These are phyloP conservation scores for Capronia epimyces DNA, from an alignment of 2,329 filamentous ascomycete genomes.

Conservation along the genomic window DNA sequence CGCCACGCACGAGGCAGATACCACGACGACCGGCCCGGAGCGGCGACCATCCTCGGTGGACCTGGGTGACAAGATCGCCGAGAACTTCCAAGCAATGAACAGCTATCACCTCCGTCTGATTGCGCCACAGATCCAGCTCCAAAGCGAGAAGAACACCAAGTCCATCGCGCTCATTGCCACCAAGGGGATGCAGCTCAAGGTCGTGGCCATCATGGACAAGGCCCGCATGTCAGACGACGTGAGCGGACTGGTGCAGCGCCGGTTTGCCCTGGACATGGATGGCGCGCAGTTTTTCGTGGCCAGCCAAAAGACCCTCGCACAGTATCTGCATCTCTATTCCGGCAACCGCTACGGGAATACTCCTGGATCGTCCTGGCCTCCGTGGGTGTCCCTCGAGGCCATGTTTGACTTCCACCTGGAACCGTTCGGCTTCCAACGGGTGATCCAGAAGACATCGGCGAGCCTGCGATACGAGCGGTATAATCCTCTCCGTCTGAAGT, in stretches of 20 bases:
- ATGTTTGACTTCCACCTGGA: constrained; percentile 95
- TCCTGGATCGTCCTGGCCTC: constrained; percentile 83
- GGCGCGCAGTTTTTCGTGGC: constrained; percentile 98
- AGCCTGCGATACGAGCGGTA: constrained; percentile 95
- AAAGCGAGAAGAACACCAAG: constrained; percentile 96
- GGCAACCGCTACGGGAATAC: constrained; percentile 87
- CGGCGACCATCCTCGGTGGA: constrained; percentile 38
- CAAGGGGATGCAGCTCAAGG: constrained; percentile 96
- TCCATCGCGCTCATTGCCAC: constrained; percentile 94
- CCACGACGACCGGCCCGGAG: constrained; percentile 32
- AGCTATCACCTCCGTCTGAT: constrained; percentile 93
- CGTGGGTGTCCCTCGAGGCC: constrained; percentile 96
- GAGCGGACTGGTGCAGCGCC: constrained; percentile 87
- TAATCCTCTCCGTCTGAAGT: constrained; percentile 93
- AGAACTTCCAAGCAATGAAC: constrained; percentile 84
- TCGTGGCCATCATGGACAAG: constrained; percentile 97
- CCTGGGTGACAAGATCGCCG: constrained; percentile 68
- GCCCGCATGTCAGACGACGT: constrained; percentile 85
- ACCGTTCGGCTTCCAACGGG: constrained; percentile 94
- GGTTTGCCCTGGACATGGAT: constrained; percentile 93
- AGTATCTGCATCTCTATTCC: constrained; percentile 85
- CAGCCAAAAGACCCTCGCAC: constrained; percentile 83
- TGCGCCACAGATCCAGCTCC: constrained; percentile 93
- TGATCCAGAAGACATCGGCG: constrained; percentile 94
- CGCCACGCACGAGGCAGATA: constrained; percentile 30